A percentile compares a stretch with the other conserved stretches of the same genome.
These are phyloP conservation scores for Venturia oleaginea DNA, from an alignment of 2,329 filamentous ascomycete species.

Conservation along the genomic window DNA sequence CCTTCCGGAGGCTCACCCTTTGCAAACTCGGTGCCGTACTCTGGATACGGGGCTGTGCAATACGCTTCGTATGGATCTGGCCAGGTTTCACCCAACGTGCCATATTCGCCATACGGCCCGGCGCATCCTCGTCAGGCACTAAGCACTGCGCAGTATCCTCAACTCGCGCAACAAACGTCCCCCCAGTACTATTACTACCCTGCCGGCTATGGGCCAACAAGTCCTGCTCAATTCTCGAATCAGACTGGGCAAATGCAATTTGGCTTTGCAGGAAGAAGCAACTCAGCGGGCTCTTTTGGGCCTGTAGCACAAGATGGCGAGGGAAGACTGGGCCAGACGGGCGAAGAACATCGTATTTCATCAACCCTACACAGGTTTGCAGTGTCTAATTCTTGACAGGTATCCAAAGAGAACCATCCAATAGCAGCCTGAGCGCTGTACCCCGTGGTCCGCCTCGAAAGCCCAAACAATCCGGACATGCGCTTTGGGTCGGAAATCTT, in stretches of 20 bases:
- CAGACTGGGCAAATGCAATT: background rate
- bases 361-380: background rate
- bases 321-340: background rate
- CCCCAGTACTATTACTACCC: constrained; percentile 14
- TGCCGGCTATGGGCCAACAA: background rate
- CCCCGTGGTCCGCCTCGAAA: constrained; percentile 55
- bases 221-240: background rate
- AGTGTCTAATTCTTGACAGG: background rate
- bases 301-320: background rate
- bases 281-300: background rate
- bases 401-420: background rate
- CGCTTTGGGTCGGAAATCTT: constrained; percentile 92
- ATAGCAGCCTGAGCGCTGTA: constrained; percentile 9
- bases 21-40: constrained; percentile 16
- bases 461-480: constrained; percentile 66
- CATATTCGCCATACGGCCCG: constrained; percentile 11
- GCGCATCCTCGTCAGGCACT: background rate
- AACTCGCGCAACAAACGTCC: constrained; percentile 4
- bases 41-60: constrained; percentile 12
- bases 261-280: background rate
- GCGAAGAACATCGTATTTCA: background rate
- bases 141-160: background rate
- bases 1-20: constrained; percentile 18
- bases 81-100: background rate
- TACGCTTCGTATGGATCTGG: constrained; percentile 22